phyloP scores from a whole-genome alignment of 208 protist genomes.

The Leishmania guyanensis region DNA sequence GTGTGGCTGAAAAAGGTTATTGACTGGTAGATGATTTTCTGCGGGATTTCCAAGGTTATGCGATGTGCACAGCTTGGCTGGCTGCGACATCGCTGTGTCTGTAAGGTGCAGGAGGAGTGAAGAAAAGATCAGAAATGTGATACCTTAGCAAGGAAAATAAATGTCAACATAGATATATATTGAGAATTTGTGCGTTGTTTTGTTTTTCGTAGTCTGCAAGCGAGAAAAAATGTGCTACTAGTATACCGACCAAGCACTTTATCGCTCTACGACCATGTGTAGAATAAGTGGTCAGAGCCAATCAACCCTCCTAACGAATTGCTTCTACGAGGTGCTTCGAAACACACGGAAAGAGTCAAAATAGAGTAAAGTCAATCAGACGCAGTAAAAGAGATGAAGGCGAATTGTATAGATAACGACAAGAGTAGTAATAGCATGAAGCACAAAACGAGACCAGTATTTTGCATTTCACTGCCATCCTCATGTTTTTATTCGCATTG shows the following conservation, averaged over 20 bases:
- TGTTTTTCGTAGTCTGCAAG: neutral
- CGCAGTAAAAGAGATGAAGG: neutral
- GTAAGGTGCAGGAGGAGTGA: too few species aligned
- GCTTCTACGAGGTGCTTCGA: neutral
- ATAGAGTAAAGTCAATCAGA: rapidly evolving
- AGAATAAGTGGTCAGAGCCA: neutral
- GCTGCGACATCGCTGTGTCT: too few species aligned
- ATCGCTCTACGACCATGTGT: neutral
- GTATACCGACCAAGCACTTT: neutral
- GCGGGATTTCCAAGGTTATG: too few species aligned
- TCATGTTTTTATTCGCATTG: too few species aligned
- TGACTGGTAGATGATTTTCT: too few species aligned
- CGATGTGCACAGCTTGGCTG: too few species aligned
- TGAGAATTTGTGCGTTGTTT: neutral
- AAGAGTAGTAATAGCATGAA: too few species aligned
- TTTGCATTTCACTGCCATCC: too few species aligned
- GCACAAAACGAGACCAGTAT: too few species aligned
- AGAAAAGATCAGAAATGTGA: too few species aligned
- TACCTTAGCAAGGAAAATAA: too few species aligned
- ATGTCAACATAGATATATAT: neutral
- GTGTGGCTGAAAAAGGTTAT: too few species aligned
- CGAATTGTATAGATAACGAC: neutral
- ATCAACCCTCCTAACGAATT: neutral
- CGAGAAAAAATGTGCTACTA: neutral
- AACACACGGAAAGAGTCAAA: neutral